These are phyloP conservation scores for Chlamydomonas reinhardtii DNA, from an alignment of 163 green algal genomes.

Conservation along the genomic window DNA sequence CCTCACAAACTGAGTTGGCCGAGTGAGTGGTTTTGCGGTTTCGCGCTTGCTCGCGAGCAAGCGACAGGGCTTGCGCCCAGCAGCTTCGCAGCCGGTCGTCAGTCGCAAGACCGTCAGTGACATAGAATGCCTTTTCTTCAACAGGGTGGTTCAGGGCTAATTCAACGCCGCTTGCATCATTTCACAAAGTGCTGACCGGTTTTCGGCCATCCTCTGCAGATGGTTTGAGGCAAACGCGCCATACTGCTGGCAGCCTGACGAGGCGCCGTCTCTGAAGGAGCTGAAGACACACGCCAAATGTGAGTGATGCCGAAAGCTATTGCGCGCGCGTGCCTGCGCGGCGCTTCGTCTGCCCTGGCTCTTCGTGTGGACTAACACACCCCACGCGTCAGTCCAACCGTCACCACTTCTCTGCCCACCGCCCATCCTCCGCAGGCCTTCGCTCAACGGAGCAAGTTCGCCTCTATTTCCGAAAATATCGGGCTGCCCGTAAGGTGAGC, in stretches of 20 bases:
- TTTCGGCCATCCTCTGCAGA: neutral
- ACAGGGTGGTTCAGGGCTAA: no score
- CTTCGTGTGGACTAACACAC: no score
- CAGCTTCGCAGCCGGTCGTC: no score
- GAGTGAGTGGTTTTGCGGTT: conserved; percentile 7
- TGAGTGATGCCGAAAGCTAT: neutral
- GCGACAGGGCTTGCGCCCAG: no score
- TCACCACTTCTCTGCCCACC: neutral
- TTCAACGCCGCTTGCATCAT: no score
- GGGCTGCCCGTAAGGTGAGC: conserved; percentile 15
- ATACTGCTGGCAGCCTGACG: neutral
- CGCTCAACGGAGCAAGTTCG: conserved; percentile 34
- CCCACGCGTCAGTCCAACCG: neutral
- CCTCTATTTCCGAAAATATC: conserved; percentile 37
- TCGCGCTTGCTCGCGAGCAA: no score
- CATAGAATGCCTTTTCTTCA: no score
- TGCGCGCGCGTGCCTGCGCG: no score
- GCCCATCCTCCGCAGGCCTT: neutral
- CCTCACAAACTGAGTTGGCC: conserved; percentile 4
- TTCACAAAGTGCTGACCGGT: neutral
- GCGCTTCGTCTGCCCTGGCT: no score
- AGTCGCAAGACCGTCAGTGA: no score
- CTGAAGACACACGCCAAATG: conserved; percentile 43
- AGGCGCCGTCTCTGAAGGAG: conserved; percentile 32
- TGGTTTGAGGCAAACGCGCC: conserved; percentile 27